phyloP scores from a whole-genome alignment of 768 basidiomycete species.

The Rhizopogon vinicolor region DNA sequence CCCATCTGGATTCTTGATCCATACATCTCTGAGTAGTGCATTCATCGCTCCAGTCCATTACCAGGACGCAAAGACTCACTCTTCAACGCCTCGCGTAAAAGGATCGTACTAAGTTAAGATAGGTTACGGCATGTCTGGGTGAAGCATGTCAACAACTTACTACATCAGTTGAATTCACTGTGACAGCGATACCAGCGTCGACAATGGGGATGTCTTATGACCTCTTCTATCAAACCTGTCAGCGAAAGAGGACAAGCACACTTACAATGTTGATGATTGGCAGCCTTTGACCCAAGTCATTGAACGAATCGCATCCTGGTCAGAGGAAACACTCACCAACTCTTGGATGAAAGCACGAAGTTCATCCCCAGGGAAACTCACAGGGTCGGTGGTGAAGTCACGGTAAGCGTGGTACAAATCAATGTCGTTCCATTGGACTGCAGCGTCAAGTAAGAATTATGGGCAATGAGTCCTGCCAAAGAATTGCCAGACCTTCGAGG shows the following conservation, averaged over 20 bases:
- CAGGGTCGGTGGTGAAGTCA: constrained; percentile 67
- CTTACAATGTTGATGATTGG: constrained; percentile 27
- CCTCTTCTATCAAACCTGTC: constrained; percentile 46
- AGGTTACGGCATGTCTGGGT: too few species aligned
- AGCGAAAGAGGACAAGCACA: constrained; percentile 57
- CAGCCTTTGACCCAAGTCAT: constrained; percentile 11
- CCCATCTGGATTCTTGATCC: too few species aligned
- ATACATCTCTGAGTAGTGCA: too few species aligned
- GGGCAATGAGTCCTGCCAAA: constrained; percentile 5
- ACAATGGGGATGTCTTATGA: too few species aligned
- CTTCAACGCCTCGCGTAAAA: too few species aligned
- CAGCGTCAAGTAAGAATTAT: background rate
- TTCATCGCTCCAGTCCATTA: too few species aligned
- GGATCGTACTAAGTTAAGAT: too few species aligned
- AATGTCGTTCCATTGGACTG: constrained; percentile 78
- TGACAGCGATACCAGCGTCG: too few species aligned
- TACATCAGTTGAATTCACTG: too few species aligned
- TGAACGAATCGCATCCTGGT: background rate
- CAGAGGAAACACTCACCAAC: constrained; percentile 38
- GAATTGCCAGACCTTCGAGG: constrained; percentile 51
- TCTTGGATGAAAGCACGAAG: constrained; percentile 49
- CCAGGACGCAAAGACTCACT: too few species aligned
- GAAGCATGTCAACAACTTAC: too few species aligned
- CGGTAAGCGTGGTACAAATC: constrained; percentile 66
- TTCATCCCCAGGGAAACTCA: constrained; percentile 53